phyloP scores from a whole-genome alignment of 1,139 yeast genomes.

The Scheffersomyces illinoinensis region DNA sequence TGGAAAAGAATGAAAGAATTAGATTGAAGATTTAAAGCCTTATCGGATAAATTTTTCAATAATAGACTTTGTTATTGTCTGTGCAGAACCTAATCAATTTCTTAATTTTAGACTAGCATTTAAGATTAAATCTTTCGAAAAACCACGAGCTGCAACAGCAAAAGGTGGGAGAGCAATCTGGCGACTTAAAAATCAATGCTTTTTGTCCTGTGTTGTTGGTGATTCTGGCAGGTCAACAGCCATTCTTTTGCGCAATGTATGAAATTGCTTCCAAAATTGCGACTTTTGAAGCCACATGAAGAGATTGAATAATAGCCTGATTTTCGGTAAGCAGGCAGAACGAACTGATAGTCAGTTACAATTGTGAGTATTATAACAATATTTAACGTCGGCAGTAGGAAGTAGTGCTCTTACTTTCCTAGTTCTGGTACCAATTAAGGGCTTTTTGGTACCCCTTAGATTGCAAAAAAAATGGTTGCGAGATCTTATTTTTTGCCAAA shows the following conservation, averaged over 20 bases:
- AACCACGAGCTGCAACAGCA: background rate
- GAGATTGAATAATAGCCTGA: background rate
- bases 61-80: background rate
- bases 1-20: background rate
- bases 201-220: background rate
- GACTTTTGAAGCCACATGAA: background rate
- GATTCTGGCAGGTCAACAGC: background rate
- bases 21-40: background rate
- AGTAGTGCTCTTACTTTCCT: background rate
- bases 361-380: background rate
- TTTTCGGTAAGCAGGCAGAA: background rate
- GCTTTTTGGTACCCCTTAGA: background rate
- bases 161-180: background rate
- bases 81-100: background rate
- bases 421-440: background rate
- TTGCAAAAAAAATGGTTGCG: background rate
- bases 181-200: too few relatives aligned
- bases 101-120: background rate
- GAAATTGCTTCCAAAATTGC: background rate
- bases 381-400: background rate
- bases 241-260: background rate
- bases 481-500: background rate
- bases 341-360: too few relatives aligned
- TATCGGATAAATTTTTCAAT: background rate
- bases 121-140: too few relatives aligned